Base-by-base conservation (phyloP, 2,329 filamentous ascomycete species). In the Calonectria ilicicola region DNA sequence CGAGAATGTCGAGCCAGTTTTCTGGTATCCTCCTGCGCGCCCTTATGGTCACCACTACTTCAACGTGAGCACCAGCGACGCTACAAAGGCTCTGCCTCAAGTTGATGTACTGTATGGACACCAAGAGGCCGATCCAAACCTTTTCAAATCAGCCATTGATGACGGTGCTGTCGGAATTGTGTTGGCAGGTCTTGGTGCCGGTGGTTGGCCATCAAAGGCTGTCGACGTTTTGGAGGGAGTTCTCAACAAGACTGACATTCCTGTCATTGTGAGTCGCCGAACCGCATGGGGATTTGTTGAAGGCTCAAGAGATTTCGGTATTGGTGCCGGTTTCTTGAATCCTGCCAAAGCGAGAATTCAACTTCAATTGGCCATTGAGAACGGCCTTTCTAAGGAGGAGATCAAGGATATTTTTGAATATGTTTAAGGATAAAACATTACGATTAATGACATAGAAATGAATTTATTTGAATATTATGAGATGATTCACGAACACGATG, bases 101-200 rank as follows among this genome's bases (percentile, higher is more conserved):
- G 88, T 91, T 15, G 89, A 90, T 56, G 86, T 91, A 14, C 77
- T 91, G 1, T 90, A 89, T 75, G 85, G 87, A 0, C 85, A 91
- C 76, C 85, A 91, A 72, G 88, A 87, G 60, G 85, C 88, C 62
- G 82, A 88, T 65, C 82, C 86, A 1, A 78, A 79, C 19, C 82
- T 90, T 0, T 85, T 89, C 56, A 79, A 83, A 26, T 84, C 86
- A 0, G 86, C 89, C 1, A 84, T 89, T 7, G 81, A 81, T 0
- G 82, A 80, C 3, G 89, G 89, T 0, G 89, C 89, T 0, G 78
- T 87, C 72, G 90, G 90, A 0, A 83, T 92, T 6, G 88, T 91
- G 0, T 86, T 88, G 8, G 89, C 89, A 0, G 89, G 89, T 19
- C 84, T 89, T 38, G 90, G 89, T 1, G 88, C 88, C 0, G 90